A percentile compares a stretch with the other conserved stretches of the same genome.
Evolutionary conservation across 306 rosid genomes (phyloP).

Genomic region (Sindora glabra): DNA sequence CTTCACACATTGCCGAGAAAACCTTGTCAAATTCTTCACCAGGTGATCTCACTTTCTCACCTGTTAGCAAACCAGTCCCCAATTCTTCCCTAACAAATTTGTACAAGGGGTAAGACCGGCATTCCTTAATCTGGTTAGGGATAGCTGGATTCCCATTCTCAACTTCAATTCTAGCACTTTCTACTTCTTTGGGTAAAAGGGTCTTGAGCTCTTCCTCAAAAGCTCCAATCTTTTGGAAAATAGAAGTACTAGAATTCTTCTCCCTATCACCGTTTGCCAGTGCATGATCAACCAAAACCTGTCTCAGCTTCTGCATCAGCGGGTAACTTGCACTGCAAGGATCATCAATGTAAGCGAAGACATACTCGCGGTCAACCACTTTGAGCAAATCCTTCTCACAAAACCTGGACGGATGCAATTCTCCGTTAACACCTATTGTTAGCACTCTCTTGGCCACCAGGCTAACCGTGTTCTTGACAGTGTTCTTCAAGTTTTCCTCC

Average conservation of each 20-base stretch:
- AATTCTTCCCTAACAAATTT: slow-evolving; percentile 63
- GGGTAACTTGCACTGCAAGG: slow-evolving; percentile 76
- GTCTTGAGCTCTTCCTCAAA: slow-evolving; percentile 69
- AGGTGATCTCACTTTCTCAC: slow-evolving; percentile 69
- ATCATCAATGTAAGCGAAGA: slow-evolving; percentile 66
- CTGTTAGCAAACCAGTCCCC: slow-evolving; percentile 62
- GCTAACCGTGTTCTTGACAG: slow-evolving; percentile 53
- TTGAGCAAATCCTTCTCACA: slow-evolving; percentile 69
- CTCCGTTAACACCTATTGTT: slow-evolving; percentile 54
- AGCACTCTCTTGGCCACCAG: slow-evolving; percentile 65
- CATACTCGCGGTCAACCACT: slow-evolving; percentile 64
- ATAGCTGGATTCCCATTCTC: slow-evolving; percentile 54
- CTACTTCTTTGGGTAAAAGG: slow-evolving; percentile 74
- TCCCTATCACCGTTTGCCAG: slow-evolving; percentile 58
- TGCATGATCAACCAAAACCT: slow-evolving; percentile 76
- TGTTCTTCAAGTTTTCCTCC: slow-evolving; percentile 64
- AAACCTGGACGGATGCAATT: slow-evolving; percentile 75
- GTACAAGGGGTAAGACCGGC: slow-evolving; percentile 82
- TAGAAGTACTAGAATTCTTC: slow-evolving; percentile 40
- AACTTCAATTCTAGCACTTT: slow-evolving; percentile 37
- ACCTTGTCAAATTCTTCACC: slow-evolving; percentile 88
- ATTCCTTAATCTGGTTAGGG: slow-evolving; percentile 56
- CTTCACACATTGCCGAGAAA: slow-evolving; percentile 60
- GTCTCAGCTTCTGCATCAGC: slow-evolving; percentile 68
- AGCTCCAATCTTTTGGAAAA: slow-evolving; percentile 63